Conservation (phyloP, 2,329 filamentous ascomycete species). For the Colletotrichum higginsianum region DNA sequence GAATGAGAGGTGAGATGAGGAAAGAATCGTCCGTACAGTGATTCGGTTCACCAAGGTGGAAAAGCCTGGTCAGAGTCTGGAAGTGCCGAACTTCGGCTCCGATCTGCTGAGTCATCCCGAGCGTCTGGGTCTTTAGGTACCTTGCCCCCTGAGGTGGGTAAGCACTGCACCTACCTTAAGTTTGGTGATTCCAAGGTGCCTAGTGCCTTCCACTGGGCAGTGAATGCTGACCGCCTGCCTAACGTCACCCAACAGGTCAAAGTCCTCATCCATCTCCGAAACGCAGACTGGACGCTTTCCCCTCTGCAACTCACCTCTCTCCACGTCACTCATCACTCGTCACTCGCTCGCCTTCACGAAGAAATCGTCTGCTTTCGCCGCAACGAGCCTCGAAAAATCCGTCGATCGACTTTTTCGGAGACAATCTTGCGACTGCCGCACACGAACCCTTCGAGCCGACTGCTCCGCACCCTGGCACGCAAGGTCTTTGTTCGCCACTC, state of each 20-base stretch:
- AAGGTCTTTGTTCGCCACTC: slow-evolving; percentile 46
- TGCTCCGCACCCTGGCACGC: slow-evolving; percentile 54
- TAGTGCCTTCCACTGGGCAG: too few species aligned
- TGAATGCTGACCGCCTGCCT: slow-evolving; percentile 3
- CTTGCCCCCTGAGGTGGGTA: too few species aligned
- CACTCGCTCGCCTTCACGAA: slow-evolving; percentile 53
- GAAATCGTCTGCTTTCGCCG: slow-evolving; percentile 51
- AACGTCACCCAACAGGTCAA: slow-evolving; percentile 10
- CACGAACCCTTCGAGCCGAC: slow-evolving; percentile 53
- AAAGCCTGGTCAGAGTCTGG: not conserved
- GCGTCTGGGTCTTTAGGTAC: too few species aligned
- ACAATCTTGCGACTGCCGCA: slow-evolving; percentile 39
- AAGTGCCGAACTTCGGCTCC: not conserved
- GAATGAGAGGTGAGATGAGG: not conserved
- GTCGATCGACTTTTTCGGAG: slow-evolving; percentile 41
- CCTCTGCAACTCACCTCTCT: slow-evolving; percentile 44
- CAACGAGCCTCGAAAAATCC: slow-evolving; percentile 40
- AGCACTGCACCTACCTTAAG: too few species aligned
- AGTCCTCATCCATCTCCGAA: slow-evolving; percentile 32
- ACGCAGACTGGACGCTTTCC: slow-evolving; percentile 34
- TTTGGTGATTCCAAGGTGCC: too few species aligned
- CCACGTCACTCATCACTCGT: slow-evolving; percentile 35
- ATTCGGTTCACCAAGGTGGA: not conserved
- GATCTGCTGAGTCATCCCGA: slow-evolving; percentile 29
- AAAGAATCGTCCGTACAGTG: not conserved